Evolutionary conservation across 1,284 basidiomycete genomes (phyloP), one percentile per base, ranked within the genome.

Genomic region (Marasmius sp.): DNA sequence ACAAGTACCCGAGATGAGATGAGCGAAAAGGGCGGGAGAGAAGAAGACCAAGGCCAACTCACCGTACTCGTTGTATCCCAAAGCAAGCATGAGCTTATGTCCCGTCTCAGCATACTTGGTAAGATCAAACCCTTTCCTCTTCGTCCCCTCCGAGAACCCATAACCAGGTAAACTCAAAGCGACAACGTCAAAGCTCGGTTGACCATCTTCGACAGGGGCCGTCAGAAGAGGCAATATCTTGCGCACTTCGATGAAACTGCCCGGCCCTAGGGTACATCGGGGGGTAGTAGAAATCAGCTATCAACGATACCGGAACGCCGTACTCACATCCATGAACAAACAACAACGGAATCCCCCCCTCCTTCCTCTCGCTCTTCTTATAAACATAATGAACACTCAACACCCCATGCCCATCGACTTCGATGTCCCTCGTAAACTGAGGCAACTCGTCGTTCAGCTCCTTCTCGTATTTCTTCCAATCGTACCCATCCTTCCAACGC

Each of bases 241-340:
- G 54, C 73, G 70, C 12, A 78, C 80, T 72, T 88, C 85, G 39
- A 83, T 67, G 66, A 87, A 86, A 60, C 77, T 75, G 39, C 86
- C 85, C n/a, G 86, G 85, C 86, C 86, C 86, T 87, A 38, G 39
- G 18, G 18, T n/a, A 41, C 0, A 18, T 7, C 10, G 11, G n/a
- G 10, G 38, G 36, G 53, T 27, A 27, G 27, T 27, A 27, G 27
- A 27, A 27, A 27, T 27, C 27, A 27, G 27, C 27, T 5, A 5
- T 27, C 27, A 27, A 27, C 5, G n/a, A n/a, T 5, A 27, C 27
- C 27, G 27, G 2, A 56, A 39, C 6, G 37, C 2, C 27, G 22
- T 10, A 76, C 79, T 64, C 61, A 83, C 83, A 85, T 20, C 83
- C 83, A 67, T 85, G 83, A 12, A 83, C 77, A 62, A 84, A 84